Percentiles rank a stretch among this genome's conserved stretches.
These are phyloP conservation scores for Aspergillus texensis DNA, from an alignment of 2,329 filamentous ascomycete species.

Conservation along the genomic window DNA sequence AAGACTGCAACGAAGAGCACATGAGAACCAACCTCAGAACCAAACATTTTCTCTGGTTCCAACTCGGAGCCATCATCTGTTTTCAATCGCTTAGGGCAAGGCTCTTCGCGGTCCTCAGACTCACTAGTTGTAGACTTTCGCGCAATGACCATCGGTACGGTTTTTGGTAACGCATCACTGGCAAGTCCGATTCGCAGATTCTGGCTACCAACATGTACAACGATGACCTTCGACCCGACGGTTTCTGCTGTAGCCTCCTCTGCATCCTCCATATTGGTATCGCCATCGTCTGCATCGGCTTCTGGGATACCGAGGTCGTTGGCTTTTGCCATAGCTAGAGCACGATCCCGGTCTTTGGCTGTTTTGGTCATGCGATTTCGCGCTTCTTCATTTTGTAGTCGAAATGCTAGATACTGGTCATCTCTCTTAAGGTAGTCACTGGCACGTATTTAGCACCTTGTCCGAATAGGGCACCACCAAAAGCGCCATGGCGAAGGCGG, in stretches of 20 bases:
- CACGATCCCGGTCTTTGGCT: constrained; percentile 85
- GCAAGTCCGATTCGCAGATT: constrained; percentile 92
- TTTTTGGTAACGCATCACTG: constrained; percentile 93
- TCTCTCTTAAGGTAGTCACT: constrained; percentile 98
- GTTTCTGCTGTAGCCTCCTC: constrained; percentile 61
- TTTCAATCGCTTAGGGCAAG: constrained; percentile 69
- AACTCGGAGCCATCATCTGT: constrained; percentile 54
- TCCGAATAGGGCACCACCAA: not conserved
- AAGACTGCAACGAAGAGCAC: not conserved
- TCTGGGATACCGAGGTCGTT: constrained; percentile 65
- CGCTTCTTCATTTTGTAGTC: constrained; percentile 84
- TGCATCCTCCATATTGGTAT: constrained; percentile 61
- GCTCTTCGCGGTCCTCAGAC: constrained; percentile 78
- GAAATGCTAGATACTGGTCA: constrained; percentile 88
- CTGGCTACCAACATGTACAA: constrained; percentile 94
- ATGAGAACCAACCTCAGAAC: constrained; percentile 68
- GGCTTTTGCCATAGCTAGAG: constrained; percentile 73
- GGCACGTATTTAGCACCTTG: constrained; percentile 3
- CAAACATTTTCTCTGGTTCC: constrained; percentile 78
- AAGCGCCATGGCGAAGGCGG: not conserved
- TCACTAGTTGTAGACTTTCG: constrained; percentile 77
- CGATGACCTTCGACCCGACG: constrained; percentile 86
- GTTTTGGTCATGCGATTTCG: constrained; percentile 81
- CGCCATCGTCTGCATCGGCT: constrained; percentile 42
- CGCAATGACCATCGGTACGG: constrained; percentile 89